Evolutionary conservation across 1,284 basidiomycete genomes (phyloP), one percentile per base, ranked within the genome.

Genomic region (Cyathus pygmaeus): DNA sequence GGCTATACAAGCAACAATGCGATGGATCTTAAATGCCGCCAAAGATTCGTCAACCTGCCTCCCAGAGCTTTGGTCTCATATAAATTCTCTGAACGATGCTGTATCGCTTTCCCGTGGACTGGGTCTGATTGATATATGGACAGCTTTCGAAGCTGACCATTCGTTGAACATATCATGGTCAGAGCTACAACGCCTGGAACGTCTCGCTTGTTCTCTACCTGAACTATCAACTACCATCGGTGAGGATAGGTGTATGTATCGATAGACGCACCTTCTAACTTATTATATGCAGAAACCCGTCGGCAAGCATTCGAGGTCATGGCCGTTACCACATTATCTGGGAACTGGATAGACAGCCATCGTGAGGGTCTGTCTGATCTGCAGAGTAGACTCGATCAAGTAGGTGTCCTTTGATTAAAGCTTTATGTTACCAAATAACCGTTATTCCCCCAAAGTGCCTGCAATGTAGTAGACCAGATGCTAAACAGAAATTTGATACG

Each of bases 41-140:
- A 66, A 78, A 23, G 66, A 71, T 30, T 68, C 76, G 55, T 75
- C 81, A 0, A 55, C 74, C 13, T 39, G 53, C 11, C 82, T 86
- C 55, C 55, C 61, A 2, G 53, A 60, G 31, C 65, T 88, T 33
- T 64, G 63, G 15, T 58, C 56, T 26, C 67, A 72, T 29, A 77
- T 75, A 15, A 60, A 73, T 53, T 60, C 65, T 30, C 74, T 91
- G 4, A 74, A 79, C 55, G 69, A 78, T 3, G 62, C 73, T 3
- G 75, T 87, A n/a, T 83, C 83, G n/a, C 79, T 84, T 5, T 81
- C 83, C 19, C 81, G 82, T 23, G 89, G 89, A 11, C 77, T 83
- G 27, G 89, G 89, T 27, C 68, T 91, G 63, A 76, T 81, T 31
- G 79, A 86, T 17, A 81, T 89, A 33, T 89, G 88, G 88, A 77